phyloP scores from a whole-genome alignment of 768 basidiomycete species.

The Podaxis sp. region DNA sequence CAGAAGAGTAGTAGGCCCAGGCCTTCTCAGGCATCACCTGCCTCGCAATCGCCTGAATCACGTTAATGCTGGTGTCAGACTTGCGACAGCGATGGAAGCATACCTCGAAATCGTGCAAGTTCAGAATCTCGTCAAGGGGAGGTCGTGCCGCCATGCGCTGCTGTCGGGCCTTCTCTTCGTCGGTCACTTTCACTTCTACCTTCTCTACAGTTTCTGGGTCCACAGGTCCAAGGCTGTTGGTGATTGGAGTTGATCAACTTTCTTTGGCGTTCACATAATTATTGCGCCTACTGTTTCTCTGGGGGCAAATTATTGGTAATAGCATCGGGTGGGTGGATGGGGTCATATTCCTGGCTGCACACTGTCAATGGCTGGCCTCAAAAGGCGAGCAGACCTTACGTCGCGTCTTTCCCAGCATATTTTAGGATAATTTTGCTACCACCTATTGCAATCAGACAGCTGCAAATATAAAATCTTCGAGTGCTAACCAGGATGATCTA shows the following conservation, averaged over 20 bases:
- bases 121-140: conserved; percentile 73
- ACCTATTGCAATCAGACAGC: conserved; percentile 33
- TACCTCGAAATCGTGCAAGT: conserved; percentile 93
- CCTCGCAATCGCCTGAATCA: conserved; percentile 69
- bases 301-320: conserved; percentile 71
- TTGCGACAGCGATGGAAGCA: conserved; percentile 7
- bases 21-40: conserved; percentile 80
- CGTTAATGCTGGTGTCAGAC: not conserved
- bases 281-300: conserved; percentile 71
- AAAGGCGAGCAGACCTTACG: conserved; percentile 38
- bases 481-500: conserved; percentile 60
- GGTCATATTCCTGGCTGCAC: conserved; percentile 72
- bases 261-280: not conserved
- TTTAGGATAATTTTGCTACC: conserved; percentile 83
- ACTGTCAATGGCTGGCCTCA: not conserved
- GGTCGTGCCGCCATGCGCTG: conserved; percentile 61
- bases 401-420: conserved; percentile 88
- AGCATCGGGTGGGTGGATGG: conserved; percentile 83
- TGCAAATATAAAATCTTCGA: not conserved
- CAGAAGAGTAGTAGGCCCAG: conserved; percentile 98
- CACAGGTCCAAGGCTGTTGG: conserved; percentile 59
- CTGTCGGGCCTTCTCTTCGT: conserved; percentile 67
- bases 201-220: conserved; percentile 65
- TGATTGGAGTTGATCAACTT: too few species aligned
- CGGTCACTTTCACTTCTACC: conserved; percentile 57